Percentiles rank a stretch among this genome's conserved stretches.
These are phyloP conservation scores for Pinus albicaulis DNA, from an alignment of 75 land plant species.

Conservation along the genomic window DNA sequence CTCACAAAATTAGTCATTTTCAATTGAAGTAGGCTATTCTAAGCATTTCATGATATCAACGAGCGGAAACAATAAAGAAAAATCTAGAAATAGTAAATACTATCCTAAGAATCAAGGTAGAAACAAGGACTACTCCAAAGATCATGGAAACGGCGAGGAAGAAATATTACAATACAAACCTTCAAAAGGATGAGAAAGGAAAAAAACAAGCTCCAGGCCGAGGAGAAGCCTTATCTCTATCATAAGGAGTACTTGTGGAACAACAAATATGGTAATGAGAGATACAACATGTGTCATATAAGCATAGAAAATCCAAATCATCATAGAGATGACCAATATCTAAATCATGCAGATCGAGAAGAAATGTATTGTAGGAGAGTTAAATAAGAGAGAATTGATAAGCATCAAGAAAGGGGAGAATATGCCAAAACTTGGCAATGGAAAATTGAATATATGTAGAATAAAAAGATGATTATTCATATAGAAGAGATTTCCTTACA, in stretches of 20 bases:
- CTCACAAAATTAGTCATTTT: slow-evolving; percentile 27
- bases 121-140: slow-evolving; percentile 33
- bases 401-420: slow-evolving; percentile 50
- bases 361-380: no score
- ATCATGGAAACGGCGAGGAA: slow-evolving; percentile 32
- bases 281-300: slow-evolving; percentile 19
- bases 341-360: slow-evolving; percentile 25
- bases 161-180: slow-evolving; percentile 38
- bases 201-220: slow-evolving; percentile 25
- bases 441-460: no score
- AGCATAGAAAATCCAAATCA: slow-evolving; percentile 24
- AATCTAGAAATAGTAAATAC: slow-evolving; percentile 37
- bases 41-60: slow-evolving; percentile 30
- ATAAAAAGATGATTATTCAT: no score
- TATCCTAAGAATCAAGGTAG: slow-evolving; percentile 14
- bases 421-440: no score
- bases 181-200: slow-evolving; percentile 5
- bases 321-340: slow-evolving; percentile 7
- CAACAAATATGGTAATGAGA: no score
- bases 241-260: slow-evolving; percentile 18
- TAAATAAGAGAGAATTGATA: slow-evolving; percentile 38
- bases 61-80: slow-evolving; percentile 43
- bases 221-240: slow-evolving; percentile 21
- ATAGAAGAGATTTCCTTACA: no score
- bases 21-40: slow-evolving; percentile 13